Percentiles rank a stretch among this genome's conserved stretches.
Evolutionary conservation across 305 asterid species (phyloP).

Genomic region (Rubia peregrina): DNA sequence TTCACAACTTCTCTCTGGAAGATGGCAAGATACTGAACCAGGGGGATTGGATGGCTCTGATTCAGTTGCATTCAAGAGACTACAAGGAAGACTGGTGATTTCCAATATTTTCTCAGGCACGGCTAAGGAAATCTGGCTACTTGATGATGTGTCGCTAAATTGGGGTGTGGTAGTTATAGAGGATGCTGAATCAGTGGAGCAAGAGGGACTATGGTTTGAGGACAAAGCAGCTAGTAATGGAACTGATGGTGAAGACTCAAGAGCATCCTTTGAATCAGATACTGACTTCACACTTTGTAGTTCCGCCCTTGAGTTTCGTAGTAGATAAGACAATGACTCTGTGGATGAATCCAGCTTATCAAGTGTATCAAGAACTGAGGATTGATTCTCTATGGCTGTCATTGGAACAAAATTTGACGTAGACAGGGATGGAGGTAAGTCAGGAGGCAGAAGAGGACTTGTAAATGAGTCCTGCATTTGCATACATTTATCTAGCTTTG

Average conservation of each 20-base stretch:
- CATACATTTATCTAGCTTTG: slow-evolving; percentile 5
- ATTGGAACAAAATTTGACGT: slow-evolving; percentile 12
- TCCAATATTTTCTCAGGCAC: neutral
- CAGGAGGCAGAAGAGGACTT: slow-evolving; percentile 15
- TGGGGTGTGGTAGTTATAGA: slow-evolving; percentile 16
- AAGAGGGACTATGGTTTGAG: slow-evolving; percentile 10
- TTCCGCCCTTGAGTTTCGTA: neutral
- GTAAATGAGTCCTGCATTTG: neutral
- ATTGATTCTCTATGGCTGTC: slow-evolving; percentile 1
- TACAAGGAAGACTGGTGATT: slow-evolving; percentile 11
- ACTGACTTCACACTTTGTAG: neutral
- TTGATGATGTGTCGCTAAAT: slow-evolving; percentile 13
- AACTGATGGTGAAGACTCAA: slow-evolving; percentile 7
- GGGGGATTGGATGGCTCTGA: slow-evolving; percentile 9
- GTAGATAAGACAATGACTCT: neutral
- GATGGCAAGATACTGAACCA: slow-evolving; percentile 16
- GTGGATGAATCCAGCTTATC: slow-evolving; percentile 6
- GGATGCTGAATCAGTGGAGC: slow-evolving; percentile 17
- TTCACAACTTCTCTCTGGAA: slow-evolving; percentile 14
- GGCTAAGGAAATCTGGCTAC: slow-evolving; percentile 13
- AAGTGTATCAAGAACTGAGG: slow-evolving; percentile 16
- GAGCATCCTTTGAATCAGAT: slow-evolving; percentile 2
- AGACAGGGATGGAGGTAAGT: slow-evolving; percentile 23
- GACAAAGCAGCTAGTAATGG: slow-evolving; percentile 23
- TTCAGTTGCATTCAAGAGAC: slow-evolving; percentile 4